Evolutionary conservation across 2,329 filamentous ascomycete species (phyloP).

Genomic region (Fusarium duplospermum): DNA sequence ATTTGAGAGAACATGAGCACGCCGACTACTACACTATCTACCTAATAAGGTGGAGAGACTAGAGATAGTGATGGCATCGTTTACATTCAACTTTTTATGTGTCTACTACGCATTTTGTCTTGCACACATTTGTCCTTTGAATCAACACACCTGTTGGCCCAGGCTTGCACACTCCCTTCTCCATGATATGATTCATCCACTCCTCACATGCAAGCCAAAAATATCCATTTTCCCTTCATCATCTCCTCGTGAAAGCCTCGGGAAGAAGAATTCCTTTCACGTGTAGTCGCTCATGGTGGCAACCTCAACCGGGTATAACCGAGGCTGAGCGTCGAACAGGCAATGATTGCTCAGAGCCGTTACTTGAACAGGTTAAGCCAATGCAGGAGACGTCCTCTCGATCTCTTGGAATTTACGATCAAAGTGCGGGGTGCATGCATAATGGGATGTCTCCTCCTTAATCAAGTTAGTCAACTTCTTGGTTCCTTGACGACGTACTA

Average conservation of each 20-base stretch:
- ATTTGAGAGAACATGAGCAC: neutral
- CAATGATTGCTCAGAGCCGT: neutral
- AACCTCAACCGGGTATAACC: neutral
- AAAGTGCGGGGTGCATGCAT: slow-evolving; percentile 11
- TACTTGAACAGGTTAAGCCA: neutral
- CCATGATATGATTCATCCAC: neutral
- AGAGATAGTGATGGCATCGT: too few relatives aligned
- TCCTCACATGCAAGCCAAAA: neutral
- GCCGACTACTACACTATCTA: neutral
- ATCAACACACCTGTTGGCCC: neutral
- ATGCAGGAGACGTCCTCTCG: neutral
- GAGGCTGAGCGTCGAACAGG: neutral
- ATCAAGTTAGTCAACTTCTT: slow-evolving; percentile 13
- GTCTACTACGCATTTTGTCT: neutral
- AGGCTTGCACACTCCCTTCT: neutral
- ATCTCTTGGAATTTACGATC: neutral
- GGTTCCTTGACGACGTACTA: neutral
- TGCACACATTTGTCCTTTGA: neutral
- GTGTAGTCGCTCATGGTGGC: neutral
- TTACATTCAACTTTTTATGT: neutral
- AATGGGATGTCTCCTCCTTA: slow-evolving; percentile 5
- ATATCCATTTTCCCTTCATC: neutral
- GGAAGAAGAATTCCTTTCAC: neutral
- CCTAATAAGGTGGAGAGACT: neutral
- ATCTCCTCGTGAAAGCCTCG: neutral